phyloP scores from a whole-genome alignment of 2,329 filamentous ascomycete species.

The Fusarium annulatum region DNA sequence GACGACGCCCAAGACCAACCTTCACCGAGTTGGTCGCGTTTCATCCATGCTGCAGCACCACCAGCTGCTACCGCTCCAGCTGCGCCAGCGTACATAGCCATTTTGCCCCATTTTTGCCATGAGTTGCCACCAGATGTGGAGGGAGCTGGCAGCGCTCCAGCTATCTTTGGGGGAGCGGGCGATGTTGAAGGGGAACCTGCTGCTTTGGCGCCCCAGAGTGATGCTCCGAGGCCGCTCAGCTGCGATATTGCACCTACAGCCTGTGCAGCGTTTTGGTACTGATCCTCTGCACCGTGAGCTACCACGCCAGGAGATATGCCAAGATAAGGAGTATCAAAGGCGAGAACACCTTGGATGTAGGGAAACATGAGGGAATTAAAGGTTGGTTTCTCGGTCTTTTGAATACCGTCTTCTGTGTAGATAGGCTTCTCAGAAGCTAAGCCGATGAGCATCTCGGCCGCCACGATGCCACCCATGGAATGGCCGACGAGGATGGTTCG shows the following conservation, averaged over 20 bases:
- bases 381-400: constrained; percentile 49
- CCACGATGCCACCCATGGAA: constrained; percentile 94
- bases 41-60: constrained; percentile 86
- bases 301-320: constrained; percentile 84
- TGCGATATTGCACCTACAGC: constrained; percentile 76
- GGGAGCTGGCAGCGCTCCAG: constrained; percentile 45
- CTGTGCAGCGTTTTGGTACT: constrained; percentile 77
- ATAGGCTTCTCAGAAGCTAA: constrained; percentile 70
- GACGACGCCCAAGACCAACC: constrained; percentile 86
- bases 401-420: constrained; percentile 57
- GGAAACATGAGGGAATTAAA: constrained; percentile 86
- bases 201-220: constrained; percentile 69
- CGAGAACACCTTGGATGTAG: constrained; percentile 88
- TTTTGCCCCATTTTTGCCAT: constrained; percentile 86
- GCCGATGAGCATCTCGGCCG: constrained; percentile 84
- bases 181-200: constrained; percentile 28
- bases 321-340: constrained; percentile 94
- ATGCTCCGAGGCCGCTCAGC: constrained; percentile 72
- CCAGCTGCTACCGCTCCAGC: constrained; percentile 85
- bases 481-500: constrained; percentile 86
- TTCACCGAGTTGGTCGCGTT: constrained; percentile 80
- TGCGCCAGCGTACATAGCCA: constrained; percentile 87
- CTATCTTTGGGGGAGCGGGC: constrained; percentile 35
- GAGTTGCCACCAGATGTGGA: constrained; percentile 45
- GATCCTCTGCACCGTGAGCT: constrained; percentile 86